Evolutionary conservation across 2,329 filamentous ascomycete genomes (phyloP).

Genomic region (Myotisia sp.): DNA sequence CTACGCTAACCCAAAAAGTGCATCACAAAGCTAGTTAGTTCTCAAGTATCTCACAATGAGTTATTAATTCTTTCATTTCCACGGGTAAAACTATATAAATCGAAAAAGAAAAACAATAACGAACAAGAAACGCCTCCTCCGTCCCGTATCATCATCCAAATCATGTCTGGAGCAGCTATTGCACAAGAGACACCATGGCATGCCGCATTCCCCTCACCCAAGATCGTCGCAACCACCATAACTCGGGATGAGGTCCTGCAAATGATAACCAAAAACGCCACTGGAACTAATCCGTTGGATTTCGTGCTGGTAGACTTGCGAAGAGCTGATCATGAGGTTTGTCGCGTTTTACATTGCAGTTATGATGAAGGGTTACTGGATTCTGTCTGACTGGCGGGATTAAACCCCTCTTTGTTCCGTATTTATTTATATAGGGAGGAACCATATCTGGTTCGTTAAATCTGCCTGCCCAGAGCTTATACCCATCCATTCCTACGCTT

Average conservation of each 20-base stretch:
- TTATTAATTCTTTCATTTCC: no score
- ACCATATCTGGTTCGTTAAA: conserved; percentile 44
- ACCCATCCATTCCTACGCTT: conserved; percentile 23
- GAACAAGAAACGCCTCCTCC: no score
- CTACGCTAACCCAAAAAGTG: no score
- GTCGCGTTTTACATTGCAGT: not conserved
- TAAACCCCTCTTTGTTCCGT: no score
- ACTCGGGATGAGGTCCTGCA: conserved; percentile 24
- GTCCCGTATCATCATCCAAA: no score
- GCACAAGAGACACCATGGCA: conserved; percentile 29
- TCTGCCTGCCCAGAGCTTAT: conserved; percentile 29
- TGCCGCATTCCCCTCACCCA: conserved; percentile 27
- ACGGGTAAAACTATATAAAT: no score
- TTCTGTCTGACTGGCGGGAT: not conserved
- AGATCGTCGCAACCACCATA: conserved; percentile 16
- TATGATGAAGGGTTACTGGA: not conserved
- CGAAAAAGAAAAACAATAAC: no score
- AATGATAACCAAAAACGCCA: conserved; percentile 21
- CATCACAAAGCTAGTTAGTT: no score
- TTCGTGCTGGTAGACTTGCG: conserved; percentile 36
- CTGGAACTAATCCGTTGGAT: conserved; percentile 15
- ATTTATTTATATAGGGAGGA: conserved; percentile 37
- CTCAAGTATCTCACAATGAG: no score
- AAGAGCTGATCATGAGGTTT: conserved; percentile 33
- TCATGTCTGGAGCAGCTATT: no score